Conservation (phyloP, 345 rosid genomes). For the Citrus trifoliata region DNA sequence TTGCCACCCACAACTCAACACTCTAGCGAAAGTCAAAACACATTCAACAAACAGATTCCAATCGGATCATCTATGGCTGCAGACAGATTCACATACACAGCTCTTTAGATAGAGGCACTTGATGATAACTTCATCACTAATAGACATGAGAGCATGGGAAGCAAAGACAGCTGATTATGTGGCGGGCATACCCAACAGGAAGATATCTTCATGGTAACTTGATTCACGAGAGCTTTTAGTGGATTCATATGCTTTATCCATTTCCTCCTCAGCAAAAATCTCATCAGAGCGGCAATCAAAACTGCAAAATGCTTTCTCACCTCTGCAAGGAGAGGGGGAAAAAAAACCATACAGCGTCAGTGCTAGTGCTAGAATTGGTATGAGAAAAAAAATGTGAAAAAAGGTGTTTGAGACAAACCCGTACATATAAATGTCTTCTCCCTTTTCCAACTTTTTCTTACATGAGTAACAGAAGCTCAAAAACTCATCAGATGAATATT, state of each 20-base stretch:
- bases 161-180: slow-evolving; percentile 9
- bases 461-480: slow-evolving; percentile 35
- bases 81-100: slow-evolving; percentile 22
- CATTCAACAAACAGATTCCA: neutral
- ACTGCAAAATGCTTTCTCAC: slow-evolving; percentile 40
- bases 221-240: slow-evolving; percentile 29
- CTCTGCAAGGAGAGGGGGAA: slow-evolving; percentile 21
- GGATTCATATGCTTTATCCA: slow-evolving; percentile 19
- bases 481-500: slow-evolving; percentile 25
- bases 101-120: slow-evolving; percentile 15
- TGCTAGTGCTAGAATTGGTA: neutral
- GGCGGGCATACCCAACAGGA: slow-evolving; percentile 33
- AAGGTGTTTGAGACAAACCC: slow-evolving; percentile 28
- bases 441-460: slow-evolving; percentile 29
- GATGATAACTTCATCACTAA: slow-evolving; percentile 2
- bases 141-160: neutral
- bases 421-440: slow-evolving; percentile 28
- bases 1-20: slow-evolving; percentile 21
- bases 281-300: slow-evolving; percentile 29
- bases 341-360: neutral
- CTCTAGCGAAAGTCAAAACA: slow-evolving; percentile 7
- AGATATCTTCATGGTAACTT: slow-evolving; percentile 41
- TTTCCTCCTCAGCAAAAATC: slow-evolving; percentile 32
- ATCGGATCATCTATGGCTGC: slow-evolving; percentile 28
- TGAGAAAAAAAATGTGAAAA: slow-evolving; percentile 1